Conservation (phyloP, 257 asterid genomes). For the Misopates orontium region DNA sequence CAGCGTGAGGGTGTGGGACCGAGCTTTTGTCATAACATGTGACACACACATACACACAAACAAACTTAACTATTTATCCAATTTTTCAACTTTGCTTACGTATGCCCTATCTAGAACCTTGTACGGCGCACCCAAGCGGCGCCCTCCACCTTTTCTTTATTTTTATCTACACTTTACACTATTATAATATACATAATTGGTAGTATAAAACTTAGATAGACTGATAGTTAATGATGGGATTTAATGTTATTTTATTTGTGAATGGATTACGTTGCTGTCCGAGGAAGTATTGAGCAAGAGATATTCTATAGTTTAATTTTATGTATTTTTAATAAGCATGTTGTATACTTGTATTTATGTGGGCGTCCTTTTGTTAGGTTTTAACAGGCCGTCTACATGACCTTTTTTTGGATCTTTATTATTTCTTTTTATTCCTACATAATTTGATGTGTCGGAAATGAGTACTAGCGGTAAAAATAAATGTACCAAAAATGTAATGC, state of each 20-base stretch:
- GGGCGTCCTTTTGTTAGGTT: no score
- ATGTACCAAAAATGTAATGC: no score
- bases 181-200: neutral
- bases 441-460: no score
- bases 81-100: conserved; percentile 45
- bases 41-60: conserved; percentile 27
- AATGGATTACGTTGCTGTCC: conserved; percentile 19
- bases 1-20: conserved; percentile 29
- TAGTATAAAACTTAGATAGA: neutral
- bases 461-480: no score
- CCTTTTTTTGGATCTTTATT: no score
- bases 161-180: neutral
- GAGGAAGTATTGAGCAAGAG: neutral
- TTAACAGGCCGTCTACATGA: no score
- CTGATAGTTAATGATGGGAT: neutral
- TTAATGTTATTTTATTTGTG: neutral
- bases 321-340: no score
- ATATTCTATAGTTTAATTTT: no score
- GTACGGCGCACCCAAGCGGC: conserved; percentile 69
- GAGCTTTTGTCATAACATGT: conserved; percentile 29
- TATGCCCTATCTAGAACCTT: conserved; percentile 48
- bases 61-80: no score
- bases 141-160: conserved; percentile 41
- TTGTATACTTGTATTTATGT: no score
- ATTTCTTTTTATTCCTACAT: no score